These are phyloP conservation scores for Oidiodendron maius DNA, from an alignment of 495 filamentous ascomycete genomes.

Conservation along the genomic window DNA sequence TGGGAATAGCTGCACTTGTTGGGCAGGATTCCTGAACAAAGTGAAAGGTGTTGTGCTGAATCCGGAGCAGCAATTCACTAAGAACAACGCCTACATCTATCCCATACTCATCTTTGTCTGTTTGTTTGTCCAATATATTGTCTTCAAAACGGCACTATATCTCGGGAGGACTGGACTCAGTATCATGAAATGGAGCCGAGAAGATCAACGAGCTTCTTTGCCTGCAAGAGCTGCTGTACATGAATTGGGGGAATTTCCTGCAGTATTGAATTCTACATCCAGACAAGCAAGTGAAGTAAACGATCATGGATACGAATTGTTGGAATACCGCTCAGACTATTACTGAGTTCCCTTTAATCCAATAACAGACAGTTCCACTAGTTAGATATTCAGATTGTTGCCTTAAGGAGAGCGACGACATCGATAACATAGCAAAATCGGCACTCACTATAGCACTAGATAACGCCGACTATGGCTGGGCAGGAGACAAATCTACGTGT, in stretches of 20 bases:
- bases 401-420: too few species aligned
- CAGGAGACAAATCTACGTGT: too few species aligned
- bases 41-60: neutral
- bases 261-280: neutral
- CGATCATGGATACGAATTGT: neutral
- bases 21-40: neutral
- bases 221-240: neutral
- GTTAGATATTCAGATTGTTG: neutral
- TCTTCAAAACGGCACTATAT: neutral
- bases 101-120: neutral
- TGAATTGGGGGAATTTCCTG: neutral
- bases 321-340: neutral
- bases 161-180: neutral
- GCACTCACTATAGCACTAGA: too few species aligned
- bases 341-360: neutral
- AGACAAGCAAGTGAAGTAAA: neutral
- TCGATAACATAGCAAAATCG: too few species aligned
- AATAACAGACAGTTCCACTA: neutral
- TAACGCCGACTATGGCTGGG: too few species aligned
- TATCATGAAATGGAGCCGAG: neutral
- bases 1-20: constrained; percentile 1
- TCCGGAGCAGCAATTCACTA: neutral
- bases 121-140: neutral
- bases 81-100: neutral
- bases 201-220: neutral